Conservation (phyloP, 2,329 filamentous ascomycete genomes). For the Beauveria varroae region DNA sequence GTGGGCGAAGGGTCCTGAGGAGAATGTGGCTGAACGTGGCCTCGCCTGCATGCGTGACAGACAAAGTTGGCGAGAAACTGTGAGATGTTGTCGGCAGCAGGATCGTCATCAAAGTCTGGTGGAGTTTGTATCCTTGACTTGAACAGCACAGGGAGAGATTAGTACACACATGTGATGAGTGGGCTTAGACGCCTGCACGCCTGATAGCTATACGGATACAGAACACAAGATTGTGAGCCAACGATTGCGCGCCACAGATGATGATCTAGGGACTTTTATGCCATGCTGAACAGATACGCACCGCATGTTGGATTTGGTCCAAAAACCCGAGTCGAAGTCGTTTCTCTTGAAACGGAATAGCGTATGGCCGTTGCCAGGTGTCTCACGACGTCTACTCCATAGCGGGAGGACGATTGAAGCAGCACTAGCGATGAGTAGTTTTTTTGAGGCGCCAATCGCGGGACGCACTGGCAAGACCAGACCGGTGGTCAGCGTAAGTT, state of each 20-base stretch:
- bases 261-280: no score
- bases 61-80: background rate
- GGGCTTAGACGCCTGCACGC: no score
- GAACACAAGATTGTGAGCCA: no score
- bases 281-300: no score
- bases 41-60: no score
- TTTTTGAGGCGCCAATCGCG: conserved; percentile 4
- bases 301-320: no score
- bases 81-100: background rate
- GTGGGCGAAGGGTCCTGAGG: background rate
- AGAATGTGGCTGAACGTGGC: background rate
- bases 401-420: background rate
- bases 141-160: no score
- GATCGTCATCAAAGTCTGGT: no score
- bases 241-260: no score
- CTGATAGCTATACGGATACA: no score
- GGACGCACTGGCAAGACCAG: background rate
- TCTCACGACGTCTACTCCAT: background rate
- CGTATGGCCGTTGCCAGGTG: background rate
- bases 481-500: background rate
- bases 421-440: background rate
- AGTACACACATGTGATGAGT: no score
- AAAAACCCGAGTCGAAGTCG: background rate
- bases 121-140: no score
- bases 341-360: background rate